Conservation (phyloP, 768 basidiomycete species). For the Lactarius trivialis region DNA sequence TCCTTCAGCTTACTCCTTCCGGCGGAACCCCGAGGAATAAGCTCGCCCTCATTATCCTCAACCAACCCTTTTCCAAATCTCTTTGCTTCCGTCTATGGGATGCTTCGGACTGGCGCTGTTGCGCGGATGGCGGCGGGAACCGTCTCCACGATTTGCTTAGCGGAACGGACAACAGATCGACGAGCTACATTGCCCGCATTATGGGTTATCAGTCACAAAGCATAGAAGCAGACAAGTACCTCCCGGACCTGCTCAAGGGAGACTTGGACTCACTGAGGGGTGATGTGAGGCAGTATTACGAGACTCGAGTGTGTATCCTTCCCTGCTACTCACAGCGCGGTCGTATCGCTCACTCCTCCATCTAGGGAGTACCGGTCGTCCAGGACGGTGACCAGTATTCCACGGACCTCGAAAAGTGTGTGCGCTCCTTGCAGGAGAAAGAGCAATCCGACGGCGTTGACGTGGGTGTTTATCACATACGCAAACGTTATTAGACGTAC, state of each 20-base stretch:
- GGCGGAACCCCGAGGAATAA: not conserved
- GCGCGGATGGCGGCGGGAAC: constrained; percentile 59
- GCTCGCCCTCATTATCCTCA: constrained; percentile 75
- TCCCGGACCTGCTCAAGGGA: constrained; percentile 87
- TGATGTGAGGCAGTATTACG: constrained; percentile 70
- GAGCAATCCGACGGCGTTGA: constrained; percentile 40
- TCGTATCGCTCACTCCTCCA: not conserved
- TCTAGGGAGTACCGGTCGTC: constrained; percentile 60
- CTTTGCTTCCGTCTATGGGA: constrained; percentile 56
- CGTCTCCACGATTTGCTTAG: constrained; percentile 50
- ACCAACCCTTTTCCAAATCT: constrained; percentile 70
- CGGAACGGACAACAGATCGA: not conserved
- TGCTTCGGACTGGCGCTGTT: constrained; percentile 31
- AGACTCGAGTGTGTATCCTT: constrained; percentile 39
- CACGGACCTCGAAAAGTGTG: constrained; percentile 96
- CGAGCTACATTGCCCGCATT: not conserved
- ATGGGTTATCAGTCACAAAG: not conserved
- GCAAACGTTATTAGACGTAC: not conserved
- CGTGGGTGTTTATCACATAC: constrained; percentile 30
- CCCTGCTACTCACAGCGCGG: not conserved
- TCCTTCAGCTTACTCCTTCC: constrained; percentile 3
- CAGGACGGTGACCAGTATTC: constrained; percentile 70
- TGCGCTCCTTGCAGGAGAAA: constrained; percentile 51
- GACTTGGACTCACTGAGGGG: constrained; percentile 84
- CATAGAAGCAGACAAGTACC: constrained; percentile 40